Evolutionary conservation across 352 stramenopile genomes (phyloP), one percentile per base, ranked within the genome.

Genomic region (Pythium aphanidermatum): DNA sequence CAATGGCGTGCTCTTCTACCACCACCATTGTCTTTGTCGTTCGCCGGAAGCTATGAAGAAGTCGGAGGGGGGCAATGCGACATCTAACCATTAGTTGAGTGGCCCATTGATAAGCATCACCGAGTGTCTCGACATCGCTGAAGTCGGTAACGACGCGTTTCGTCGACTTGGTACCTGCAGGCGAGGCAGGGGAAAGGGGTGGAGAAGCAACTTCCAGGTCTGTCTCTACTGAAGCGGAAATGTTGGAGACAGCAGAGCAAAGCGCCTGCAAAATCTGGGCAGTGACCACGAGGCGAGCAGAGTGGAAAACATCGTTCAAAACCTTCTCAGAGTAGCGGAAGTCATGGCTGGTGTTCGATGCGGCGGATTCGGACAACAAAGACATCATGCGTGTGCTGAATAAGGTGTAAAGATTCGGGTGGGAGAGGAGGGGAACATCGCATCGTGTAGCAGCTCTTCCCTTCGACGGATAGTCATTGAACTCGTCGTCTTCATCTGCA

Each of bases 261-360:
- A 90, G 43, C 10, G 72, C 49, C 29, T 90, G 77, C 6, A 90
- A 49, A 10, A 90, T 39, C 12, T 79, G 65, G 16, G 72, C 77
- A 4, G 70, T 78, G 25, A 86, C 64, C 2, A 87, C 29, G 5
- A 86, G 45, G 8, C 77, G 74, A 0, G 64, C 62, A 3, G 70
- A 63, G 50, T 79, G 86, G 28, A 80, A 81, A 10, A 65, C 68
- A 20, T 86, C 74, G 0, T 65, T 73, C 1, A 77, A 34, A 21
- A 84, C 49, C 19, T 76, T 57, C 8, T 76, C 61, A 14, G 47
- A 42, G 42, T 53, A 56, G 29, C 40, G 38, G 47, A 54, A 66
- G 17, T 68, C 58, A 17, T 71, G 49, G 0, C 26, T 37, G 14
- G 44, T 21, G 17, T 21, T 40, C 0, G 32, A 31, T 29, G 42